Conservation (phyloP, 192 early-diverging fungal species). For the Mortierella hygrophila region DNA sequence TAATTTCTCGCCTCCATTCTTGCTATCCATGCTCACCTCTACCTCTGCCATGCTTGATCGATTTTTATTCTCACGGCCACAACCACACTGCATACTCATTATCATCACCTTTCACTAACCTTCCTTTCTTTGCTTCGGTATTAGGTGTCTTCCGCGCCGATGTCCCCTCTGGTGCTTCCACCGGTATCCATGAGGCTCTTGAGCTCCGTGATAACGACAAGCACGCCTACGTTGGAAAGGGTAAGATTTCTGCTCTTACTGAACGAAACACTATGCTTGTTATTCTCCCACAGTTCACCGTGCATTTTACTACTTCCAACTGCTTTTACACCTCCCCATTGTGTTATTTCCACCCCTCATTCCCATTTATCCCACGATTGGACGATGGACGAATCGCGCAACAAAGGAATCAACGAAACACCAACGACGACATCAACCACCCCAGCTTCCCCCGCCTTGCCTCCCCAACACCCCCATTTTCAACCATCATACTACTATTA, state of each 20-base stretch:
- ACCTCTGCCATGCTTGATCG: not conserved
- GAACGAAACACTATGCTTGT: not conserved
- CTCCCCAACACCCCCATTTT: not conserved
- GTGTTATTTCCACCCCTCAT: not conserved
- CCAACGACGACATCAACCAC: not conserved
- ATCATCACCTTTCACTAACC: not conserved
- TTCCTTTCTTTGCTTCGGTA: not conserved
- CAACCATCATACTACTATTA: not conserved
- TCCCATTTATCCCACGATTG: slow-evolving; percentile 8
- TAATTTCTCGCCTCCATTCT: slow-evolving; percentile 29
- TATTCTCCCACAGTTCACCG: slow-evolving; percentile 1
- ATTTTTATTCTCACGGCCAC: not conserved
- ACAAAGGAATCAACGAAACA: not conserved
- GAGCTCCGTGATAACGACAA: slow-evolving; percentile 96
- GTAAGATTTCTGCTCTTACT: slow-evolving; percentile 58
- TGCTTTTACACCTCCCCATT: not conserved
- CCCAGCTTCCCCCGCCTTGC: not conserved
- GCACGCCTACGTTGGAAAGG: slow-evolving; percentile 93
- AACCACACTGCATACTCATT: not conserved
- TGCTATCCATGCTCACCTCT: not conserved
- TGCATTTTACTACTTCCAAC: not conserved
- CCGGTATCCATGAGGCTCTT: slow-evolving; percentile 98
- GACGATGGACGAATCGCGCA: not conserved
- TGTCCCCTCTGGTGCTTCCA: slow-evolving; percentile 98
- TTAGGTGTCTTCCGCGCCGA: slow-evolving; percentile 93